Percentiles rank a stretch among this genome's conserved stretches.
Conservation (phyloP, 2,329 filamentous ascomycete genomes). For the Alternaria novae-zelandiae region DNA sequence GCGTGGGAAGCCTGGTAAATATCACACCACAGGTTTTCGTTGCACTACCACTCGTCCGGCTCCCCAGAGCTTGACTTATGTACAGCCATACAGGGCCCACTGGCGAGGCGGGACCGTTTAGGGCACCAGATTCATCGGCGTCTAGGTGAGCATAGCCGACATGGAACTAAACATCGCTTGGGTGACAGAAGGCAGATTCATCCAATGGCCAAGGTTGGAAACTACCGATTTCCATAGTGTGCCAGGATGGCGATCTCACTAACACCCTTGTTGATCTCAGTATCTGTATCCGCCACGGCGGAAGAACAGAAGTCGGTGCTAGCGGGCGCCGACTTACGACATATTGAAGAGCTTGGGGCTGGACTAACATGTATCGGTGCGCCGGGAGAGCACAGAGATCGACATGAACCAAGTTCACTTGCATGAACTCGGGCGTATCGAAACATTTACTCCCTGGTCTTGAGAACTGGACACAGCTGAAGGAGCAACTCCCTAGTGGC, state of each 20-base stretch:
- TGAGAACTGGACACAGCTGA: neutral
- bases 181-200: slow-evolving; percentile 1
- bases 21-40: slow-evolving; percentile 13
- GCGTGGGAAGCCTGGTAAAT: slow-evolving; percentile 20
- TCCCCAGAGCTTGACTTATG: slow-evolving; percentile 27
- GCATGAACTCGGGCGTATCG: neutral
- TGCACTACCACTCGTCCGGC: slow-evolving; percentile 22
- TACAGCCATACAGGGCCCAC: slow-evolving; percentile 8
- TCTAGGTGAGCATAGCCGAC: slow-evolving; percentile 8
- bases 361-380: slow-evolving; percentile 15
- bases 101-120: slow-evolving; percentile 9
- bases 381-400: slow-evolving; percentile 18
- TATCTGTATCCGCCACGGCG: slow-evolving; percentile 12
- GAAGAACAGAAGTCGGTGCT: slow-evolving; percentile 19
- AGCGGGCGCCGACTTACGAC: slow-evolving; percentile 31
- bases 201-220: slow-evolving; percentile 12
- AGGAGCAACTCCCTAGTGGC: neutral
- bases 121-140: slow-evolving; percentile 6
- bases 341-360: slow-evolving; percentile 17
- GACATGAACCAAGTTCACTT: slow-evolving; percentile 13
- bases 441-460: slow-evolving; percentile 2
- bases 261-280: slow-evolving; percentile 9
- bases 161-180: slow-evolving; percentile 4
- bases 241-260: slow-evolving; percentile 3
- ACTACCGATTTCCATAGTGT: slow-evolving; percentile 4